Conservation (phyloP, 768 basidiomycete species). For the Termitomyces sp. region DNA sequence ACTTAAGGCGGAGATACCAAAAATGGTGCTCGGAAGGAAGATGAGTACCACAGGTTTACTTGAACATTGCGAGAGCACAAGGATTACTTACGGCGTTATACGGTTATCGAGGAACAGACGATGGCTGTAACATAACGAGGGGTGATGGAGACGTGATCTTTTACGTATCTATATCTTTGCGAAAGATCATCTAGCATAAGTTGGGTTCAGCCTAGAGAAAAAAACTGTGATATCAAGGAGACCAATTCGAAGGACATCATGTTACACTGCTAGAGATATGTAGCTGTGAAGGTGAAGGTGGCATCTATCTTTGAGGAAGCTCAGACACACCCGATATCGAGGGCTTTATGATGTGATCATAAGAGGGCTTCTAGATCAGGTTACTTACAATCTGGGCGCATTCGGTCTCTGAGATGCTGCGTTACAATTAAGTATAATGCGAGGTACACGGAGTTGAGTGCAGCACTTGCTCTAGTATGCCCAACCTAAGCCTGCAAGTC, state of each 20-base stretch:
- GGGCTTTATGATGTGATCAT: background rate
- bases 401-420: background rate
- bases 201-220: background rate
- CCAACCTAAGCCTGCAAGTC: background rate
- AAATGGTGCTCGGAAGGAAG: background rate
- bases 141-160: conserved; percentile 2
- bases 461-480: background rate
- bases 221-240: background rate
- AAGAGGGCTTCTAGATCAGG: background rate
- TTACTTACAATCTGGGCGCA: background rate
- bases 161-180: background rate
- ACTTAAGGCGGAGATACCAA: background rate
- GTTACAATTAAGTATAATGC: background rate
- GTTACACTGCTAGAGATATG: background rate
- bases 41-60: background rate
- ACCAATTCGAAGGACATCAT: background rate
- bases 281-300: background rate
- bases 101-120: background rate
- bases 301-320: background rate
- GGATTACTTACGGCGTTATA: background rate
- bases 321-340: background rate
- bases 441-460: background rate
- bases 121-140: background rate
- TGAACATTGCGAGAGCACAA: too few relatives aligned
- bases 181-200: background rate